These are phyloP conservation scores for Ceratobasidium sp. DNA, from an alignment of 1,284 basidiomycete genomes.

Conservation along the genomic window DNA sequence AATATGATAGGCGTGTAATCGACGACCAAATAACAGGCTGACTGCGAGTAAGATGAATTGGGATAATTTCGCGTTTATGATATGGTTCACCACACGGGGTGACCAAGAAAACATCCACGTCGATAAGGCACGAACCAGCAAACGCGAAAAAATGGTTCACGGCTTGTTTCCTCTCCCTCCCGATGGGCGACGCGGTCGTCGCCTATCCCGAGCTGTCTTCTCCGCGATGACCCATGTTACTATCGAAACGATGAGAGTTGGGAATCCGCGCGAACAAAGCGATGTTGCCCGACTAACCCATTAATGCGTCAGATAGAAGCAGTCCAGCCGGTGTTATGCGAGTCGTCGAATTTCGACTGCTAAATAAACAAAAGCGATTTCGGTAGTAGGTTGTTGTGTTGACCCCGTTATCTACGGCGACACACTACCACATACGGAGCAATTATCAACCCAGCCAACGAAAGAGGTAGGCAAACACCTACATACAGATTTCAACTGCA, in stretches of 20 bases:
- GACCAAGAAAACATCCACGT: not conserved
- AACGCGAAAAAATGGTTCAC: not conserved
- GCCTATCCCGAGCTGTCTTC: conserved; percentile 24
- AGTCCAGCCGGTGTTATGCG: conserved; percentile 4
- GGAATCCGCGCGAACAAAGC: no score
- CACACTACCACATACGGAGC: not conserved
- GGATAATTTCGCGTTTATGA: no score
- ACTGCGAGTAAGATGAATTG: not conserved
- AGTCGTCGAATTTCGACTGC: conserved; percentile 7
- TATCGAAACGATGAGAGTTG: not conserved
- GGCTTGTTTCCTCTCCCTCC: not conserved
- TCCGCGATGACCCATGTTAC: conserved; percentile 34
- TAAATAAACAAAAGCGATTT: not conserved
- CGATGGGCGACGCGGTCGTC: not conserved
- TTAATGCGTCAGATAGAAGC: not conserved
- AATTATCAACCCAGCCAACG: not conserved
- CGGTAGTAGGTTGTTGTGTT: conserved; percentile 37
- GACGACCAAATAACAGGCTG: not conserved
- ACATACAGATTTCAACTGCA: conserved; percentile 1
- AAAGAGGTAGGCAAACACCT: not conserved
- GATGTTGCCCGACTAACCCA: not conserved
- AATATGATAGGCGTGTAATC: not conserved
- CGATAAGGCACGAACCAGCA: not conserved
- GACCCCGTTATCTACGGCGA: not conserved
- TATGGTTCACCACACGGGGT: no score